Base-by-base conservation (phyloP, 176 grass and related monocot genomes). In the Phoenix roebelenii region DNA sequence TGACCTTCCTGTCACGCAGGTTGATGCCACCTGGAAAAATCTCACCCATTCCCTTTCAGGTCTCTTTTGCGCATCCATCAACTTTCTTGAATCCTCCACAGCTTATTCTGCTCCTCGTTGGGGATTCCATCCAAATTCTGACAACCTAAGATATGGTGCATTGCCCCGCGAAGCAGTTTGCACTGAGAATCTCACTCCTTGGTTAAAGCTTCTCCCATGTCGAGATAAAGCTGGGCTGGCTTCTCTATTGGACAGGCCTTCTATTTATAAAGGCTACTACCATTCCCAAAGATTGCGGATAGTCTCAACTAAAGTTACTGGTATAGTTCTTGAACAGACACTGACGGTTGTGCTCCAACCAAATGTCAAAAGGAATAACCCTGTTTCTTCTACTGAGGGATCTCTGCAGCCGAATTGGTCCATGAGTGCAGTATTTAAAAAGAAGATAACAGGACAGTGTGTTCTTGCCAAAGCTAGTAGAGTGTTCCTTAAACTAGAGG, bases 181-280 rank as follows among this genome's bases (percentile, higher is more conserved):
- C 70, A 98, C 93, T 18, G 87, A 98, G 66, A 98, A 98, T 68
- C 81, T 97, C 22, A 98, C 93, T 59, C 93, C 93, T 70, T 98
- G 87, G 87, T 79, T 98, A 72, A 98, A 98, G 76, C 79, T 92
- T 69, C 88, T 98, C 25, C 87, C 93, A 9, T 97, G 93, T 49
- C 82, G 93, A 53, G 93, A 98, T 79, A 98, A 98, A 67, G 72
- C 93, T 61, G 93, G 93, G 16, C 69, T 98, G 49, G 84, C 93
- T 54, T 80, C 78, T 68, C 79, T 98, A 68, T 32, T 97, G 55
- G 82, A 88, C 67, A 88, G 93, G 68, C 87, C 93, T 72, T 91
- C 93, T 32, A 83, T 98, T 67, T 98, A 98, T 53, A 98, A 79
- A 85, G 87, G 83, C 48, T 84, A 97, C 70, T 92, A 88, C 73